phyloP scores from a whole-genome alignment of 2,329 filamentous ascomycete genomes.

The Bipolaris zeicola region DNA sequence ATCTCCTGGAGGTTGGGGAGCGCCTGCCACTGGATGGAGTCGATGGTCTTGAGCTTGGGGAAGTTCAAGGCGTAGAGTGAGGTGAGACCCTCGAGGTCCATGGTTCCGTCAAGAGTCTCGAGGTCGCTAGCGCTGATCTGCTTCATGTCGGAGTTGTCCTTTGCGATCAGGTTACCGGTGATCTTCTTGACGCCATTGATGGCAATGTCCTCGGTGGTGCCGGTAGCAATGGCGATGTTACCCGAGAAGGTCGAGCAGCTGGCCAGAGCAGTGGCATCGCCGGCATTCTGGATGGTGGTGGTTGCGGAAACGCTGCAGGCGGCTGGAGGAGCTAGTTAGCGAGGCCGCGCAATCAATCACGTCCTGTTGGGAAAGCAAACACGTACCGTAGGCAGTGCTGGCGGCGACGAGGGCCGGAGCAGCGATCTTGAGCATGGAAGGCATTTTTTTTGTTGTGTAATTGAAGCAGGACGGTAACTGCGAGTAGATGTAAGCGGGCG shows the following conservation, averaged over 20 bases:
- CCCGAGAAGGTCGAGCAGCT: constrained; percentile 72
- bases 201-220: constrained; percentile 62
- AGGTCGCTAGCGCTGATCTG: constrained; percentile 67
- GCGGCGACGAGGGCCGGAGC: constrained; percentile 62
- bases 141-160: constrained; percentile 65
- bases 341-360: neutral
- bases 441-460: constrained; percentile 44
- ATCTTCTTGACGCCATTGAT: constrained; percentile 68
- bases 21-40: constrained; percentile 71
- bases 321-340: constrained; percentile 32
- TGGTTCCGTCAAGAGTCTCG: constrained; percentile 68
- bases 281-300: constrained; percentile 64
- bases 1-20: constrained; percentile 68
- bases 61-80: constrained; percentile 72
- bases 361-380: constrained; percentile 7
- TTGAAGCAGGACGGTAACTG: constrained; percentile 31
- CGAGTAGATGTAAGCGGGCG: constrained; percentile 31
- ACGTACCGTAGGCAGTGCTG: constrained; percentile 58
- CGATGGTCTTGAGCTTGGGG: constrained; percentile 67
- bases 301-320: constrained; percentile 53
- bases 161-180: constrained; percentile 59
- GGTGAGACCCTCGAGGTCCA: constrained; percentile 72
- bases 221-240: constrained; percentile 67
- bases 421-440: constrained; percentile 62
- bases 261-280: constrained; percentile 64